Percentiles rank a stretch among this genome's conserved stretches.
These are phyloP conservation scores for Psilocybe mexicana DNA, from an alignment of 1,284 basidiomycete genomes.

Conservation along the genomic window DNA sequence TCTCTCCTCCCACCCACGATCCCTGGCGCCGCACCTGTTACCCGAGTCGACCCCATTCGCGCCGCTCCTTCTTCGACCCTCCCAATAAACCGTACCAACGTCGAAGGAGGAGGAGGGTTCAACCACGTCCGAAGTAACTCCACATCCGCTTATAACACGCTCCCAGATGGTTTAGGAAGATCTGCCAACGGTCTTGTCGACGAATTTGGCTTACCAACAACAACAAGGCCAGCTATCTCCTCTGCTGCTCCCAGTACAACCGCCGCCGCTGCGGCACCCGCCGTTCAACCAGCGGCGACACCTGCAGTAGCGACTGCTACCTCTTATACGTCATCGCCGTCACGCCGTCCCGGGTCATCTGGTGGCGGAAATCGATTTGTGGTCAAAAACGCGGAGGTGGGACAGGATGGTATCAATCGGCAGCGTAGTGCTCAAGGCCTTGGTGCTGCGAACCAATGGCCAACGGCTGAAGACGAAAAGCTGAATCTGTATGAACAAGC, in stretches of 20 bases:
- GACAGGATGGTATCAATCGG: constrained; percentile 13
- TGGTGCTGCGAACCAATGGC: constrained; percentile 37
- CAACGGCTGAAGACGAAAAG: constrained; percentile 68
- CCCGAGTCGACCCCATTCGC: constrained; percentile 26
- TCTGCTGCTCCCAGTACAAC: constrained; percentile 10
- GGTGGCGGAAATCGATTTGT: constrained; percentile 33
- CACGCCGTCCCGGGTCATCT: constrained; percentile 26
- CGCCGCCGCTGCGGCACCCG: neutral
- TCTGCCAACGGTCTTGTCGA: constrained; percentile 11
- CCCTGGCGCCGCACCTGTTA: constrained; percentile 12
- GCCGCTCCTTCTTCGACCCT: constrained; percentile 29
- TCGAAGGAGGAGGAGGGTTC: constrained; percentile 16
- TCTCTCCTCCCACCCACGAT: constrained; percentile 41
- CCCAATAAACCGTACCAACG: constrained; percentile 24
- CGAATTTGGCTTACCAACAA: constrained; percentile 14
- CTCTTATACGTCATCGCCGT: constrained; percentile 6
- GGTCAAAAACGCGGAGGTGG: constrained; percentile 33
- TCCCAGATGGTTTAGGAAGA: constrained; percentile 14
- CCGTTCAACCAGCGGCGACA: constrained; percentile 1
- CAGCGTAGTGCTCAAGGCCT: constrained; percentile 20
- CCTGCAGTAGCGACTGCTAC: constrained; percentile 8
- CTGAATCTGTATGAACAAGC: constrained; percentile 65
- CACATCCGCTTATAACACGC: constrained; percentile 18
- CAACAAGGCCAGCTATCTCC: constrained; percentile 1
- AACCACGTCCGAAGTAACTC: constrained; percentile 12